Conservation (phyloP, 768 basidiomycete genomes). For the Panellus pusillus region DNA sequence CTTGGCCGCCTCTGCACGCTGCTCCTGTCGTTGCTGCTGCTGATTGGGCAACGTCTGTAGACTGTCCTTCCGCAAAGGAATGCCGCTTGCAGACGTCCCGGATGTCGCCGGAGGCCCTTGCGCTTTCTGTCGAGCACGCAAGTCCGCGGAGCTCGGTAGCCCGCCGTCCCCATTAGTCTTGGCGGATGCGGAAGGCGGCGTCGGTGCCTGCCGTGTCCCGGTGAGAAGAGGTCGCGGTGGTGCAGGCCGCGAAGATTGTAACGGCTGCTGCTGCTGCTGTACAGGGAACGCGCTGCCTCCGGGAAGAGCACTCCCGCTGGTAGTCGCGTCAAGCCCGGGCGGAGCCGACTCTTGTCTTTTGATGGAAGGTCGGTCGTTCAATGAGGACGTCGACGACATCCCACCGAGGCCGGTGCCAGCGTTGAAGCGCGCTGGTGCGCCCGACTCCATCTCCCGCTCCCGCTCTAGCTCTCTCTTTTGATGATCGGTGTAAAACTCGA, state of each 20-base stretch:
- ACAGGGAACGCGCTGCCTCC: too few species aligned
- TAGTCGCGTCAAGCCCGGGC: neutral
- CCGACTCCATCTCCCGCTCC: conserved; percentile 40
- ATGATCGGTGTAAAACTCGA: conserved; percentile 98
- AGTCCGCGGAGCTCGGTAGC: conserved; percentile 63
- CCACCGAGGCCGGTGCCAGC: conserved; percentile 93
- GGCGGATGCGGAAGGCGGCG: conserved; percentile 35
- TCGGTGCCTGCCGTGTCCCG: conserved; percentile 54
- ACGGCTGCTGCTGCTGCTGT: conserved; percentile 49
- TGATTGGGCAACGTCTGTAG: conserved; percentile 29
- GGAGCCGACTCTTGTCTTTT: conserved; percentile 51
- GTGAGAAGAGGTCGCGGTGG: conserved; percentile 68
- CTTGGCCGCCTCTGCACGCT: conserved; percentile 29
- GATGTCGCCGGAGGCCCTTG: conserved; percentile 44
- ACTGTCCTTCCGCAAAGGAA: conserved; percentile 55
- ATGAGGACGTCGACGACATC: conserved; percentile 34
- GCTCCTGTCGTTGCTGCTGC: conserved; percentile 35
- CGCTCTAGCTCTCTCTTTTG: conserved; percentile 89
- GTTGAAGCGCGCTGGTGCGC: conserved; percentile 77
- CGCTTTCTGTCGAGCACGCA: conserved; percentile 63
- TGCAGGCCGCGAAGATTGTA: conserved; percentile 63
- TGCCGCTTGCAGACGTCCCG: conserved; percentile 23
- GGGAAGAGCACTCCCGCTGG: too few species aligned
- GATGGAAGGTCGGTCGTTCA: conserved; percentile 34
- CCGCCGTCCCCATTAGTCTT: conserved; percentile 52